phyloP scores from a whole-genome alignment of 139 green algal species.

The Penium margaritaceum region DNA sequence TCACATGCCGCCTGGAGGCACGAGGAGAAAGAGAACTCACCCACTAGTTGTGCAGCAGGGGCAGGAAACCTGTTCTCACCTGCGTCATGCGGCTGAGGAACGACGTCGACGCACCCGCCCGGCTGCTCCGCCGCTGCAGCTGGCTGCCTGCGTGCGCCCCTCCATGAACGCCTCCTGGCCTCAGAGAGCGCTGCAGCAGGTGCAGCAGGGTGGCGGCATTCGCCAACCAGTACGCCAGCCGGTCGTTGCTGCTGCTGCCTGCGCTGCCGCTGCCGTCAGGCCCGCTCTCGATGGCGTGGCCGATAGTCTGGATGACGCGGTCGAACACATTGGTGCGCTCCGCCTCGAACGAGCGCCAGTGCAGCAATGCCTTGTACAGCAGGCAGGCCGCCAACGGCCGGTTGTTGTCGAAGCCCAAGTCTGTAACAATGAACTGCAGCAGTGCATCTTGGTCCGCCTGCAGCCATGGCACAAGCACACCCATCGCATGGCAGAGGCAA shows the following conservation, averaged over 20 bases:
- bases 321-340: constrained; percentile 93
- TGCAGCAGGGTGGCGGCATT: constrained; percentile 91
- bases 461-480: not conserved
- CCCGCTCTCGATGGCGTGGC: constrained; percentile 55
- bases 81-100: constrained; percentile 39
- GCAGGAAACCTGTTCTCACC: too few relatives aligned
- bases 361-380: constrained; percentile 78
- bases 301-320: constrained; percentile 82
- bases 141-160: not conserved
- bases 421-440: constrained; percentile 50
- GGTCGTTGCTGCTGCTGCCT: constrained; percentile 62
- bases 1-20: too few relatives aligned
- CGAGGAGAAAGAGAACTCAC: too few relatives aligned
- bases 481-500: constrained; percentile 12
- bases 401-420: constrained; percentile 70
- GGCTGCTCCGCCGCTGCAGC: constrained; percentile 11
- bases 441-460: constrained; percentile 76
- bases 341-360: constrained; percentile 80
- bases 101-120: constrained; percentile 7
- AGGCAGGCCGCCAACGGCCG: constrained; percentile 77
- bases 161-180: constrained; percentile 35
- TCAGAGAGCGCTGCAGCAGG: constrained; percentile 74
- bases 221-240: constrained; percentile 87
- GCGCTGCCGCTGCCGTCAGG: not conserved
- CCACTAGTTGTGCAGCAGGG: too few relatives aligned